A percentile compares a stretch with the other conserved stretches of the same genome.
Evolutionary conservation across 768 basidiomycete species (phyloP).

Genomic region (Termitomyces heimii): DNA sequence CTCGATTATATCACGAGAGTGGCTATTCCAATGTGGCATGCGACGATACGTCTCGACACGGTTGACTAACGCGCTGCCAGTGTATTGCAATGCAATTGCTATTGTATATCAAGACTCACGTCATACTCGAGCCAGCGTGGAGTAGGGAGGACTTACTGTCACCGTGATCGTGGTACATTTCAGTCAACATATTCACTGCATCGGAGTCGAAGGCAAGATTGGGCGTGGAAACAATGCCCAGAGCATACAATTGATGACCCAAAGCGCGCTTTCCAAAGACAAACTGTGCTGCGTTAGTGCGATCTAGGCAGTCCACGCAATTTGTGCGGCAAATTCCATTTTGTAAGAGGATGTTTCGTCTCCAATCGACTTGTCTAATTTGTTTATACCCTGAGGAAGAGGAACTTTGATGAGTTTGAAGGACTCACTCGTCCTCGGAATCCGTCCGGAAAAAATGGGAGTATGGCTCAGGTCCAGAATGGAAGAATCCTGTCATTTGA

Average conservation of each 20-base stretch:
- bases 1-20: conserved; percentile 94
- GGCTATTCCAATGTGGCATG: conserved; percentile 96
- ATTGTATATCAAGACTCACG: background rate
- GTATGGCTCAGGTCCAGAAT: conserved; percentile 84
- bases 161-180: conserved; percentile 98
- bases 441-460: conserved; percentile 57
- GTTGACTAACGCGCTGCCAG: conserved; percentile 93
- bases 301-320: conserved; percentile 95
- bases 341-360: conserved; percentile 72
- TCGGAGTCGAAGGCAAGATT: conserved; percentile 89
- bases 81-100: conserved; percentile 93
- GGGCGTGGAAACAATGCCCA: conserved; percentile 83
- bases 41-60: conserved; percentile 93
- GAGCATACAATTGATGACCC: conserved; percentile 91
- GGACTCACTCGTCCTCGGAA: conserved; percentile 32
- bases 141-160: conserved; percentile 57
- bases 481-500: conserved; percentile 90
- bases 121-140: background rate
- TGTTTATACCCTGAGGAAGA: background rate
- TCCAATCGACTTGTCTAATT: conserved; percentile 37
- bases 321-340: conserved; percentile 92
- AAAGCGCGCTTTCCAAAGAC: conserved; percentile 93
- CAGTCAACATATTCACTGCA: conserved; percentile 93
- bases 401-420: background rate
- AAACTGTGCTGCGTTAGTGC: conserved; percentile 96